A percentile compares a stretch with the other conserved stretches of the same genome.
phyloP scores from a whole-genome alignment of 768 basidiomycete genomes.

The Xerocomellus dryophilus region DNA sequence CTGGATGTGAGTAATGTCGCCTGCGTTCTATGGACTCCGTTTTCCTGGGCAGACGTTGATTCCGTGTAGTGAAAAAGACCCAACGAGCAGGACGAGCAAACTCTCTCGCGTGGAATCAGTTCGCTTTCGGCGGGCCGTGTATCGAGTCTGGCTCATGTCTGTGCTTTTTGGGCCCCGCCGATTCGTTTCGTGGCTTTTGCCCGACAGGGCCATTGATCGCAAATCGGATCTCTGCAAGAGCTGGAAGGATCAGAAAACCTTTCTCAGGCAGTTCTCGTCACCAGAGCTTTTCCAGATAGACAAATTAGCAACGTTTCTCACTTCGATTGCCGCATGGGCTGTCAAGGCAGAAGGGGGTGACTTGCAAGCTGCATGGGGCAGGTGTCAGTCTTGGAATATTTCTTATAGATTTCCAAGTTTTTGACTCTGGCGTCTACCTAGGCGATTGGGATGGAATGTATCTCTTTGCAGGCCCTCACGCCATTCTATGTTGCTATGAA shows the following conservation, averaged over 20 bases:
- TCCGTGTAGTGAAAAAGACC: slow-evolving; percentile 28
- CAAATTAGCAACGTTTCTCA: neutral
- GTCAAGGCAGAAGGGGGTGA: neutral
- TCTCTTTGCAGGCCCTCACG: slow-evolving; percentile 10
- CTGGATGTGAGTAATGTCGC: slow-evolving; percentile 31
- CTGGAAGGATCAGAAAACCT: neutral
- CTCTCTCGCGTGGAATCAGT: slow-evolving; percentile 31
- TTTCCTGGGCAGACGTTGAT: neutral
- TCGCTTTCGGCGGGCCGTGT: slow-evolving; percentile 30
- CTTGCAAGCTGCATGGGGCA: too few relatives aligned
- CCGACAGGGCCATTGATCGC: neutral
- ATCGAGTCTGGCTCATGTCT: slow-evolving; percentile 28
- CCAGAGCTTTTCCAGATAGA: slow-evolving; percentile 4
- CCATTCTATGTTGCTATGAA: slow-evolving; percentile 5
- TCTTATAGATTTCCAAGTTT: neutral
- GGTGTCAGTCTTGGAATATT: neutral
- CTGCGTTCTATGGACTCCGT: too few relatives aligned
- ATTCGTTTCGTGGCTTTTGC: neutral
- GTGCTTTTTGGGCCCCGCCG: slow-evolving; percentile 7
- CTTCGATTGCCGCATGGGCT: neutral
- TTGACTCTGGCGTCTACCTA: neutral
- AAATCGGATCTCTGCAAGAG: neutral
- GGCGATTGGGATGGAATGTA: neutral
- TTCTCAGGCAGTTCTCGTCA: neutral
- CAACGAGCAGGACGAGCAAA: slow-evolving; percentile 25